A percentile compares a stretch with the other conserved stretches of the same genome.
Conservation (phyloP, 1,139 yeast species). For the Pneumocystis murina region DNA sequence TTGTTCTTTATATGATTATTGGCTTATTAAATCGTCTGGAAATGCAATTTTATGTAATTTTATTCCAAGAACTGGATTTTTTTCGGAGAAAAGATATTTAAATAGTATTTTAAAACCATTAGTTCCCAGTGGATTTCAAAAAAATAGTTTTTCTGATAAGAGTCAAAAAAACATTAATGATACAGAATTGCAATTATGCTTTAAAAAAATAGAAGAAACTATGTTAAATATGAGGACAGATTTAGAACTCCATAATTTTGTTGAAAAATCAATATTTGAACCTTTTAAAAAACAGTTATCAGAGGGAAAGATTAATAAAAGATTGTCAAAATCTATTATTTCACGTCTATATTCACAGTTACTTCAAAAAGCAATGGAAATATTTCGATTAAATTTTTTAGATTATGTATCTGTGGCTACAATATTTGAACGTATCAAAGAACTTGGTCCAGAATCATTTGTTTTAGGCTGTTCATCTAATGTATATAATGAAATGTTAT, state of each 20-base stretch:
- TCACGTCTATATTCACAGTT: constrained; percentile 15
- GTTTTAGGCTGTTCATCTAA: constrained; percentile 29
- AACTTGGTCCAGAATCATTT: constrained; percentile 25
- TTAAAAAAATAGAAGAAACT: background rate
- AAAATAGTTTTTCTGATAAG: background rate
- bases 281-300: background rate
- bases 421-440: constrained; percentile 28
- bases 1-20: background rate
- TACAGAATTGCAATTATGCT: background rate
- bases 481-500: constrained; percentile 29
- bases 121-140: background rate
- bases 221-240: background rate
- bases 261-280: background rate
- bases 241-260: background rate
- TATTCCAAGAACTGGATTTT: background rate
- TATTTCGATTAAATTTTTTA: constrained; percentile 21
- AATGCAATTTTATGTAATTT: background rate
- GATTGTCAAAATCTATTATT: background rate
- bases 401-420: constrained; percentile 29
- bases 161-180: background rate
- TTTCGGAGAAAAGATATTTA: background rate
- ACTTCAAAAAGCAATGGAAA: constrained; percentile 17
- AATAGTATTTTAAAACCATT: background rate
- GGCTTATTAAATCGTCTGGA: background rate
- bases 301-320: background rate